Percentiles rank a stretch among this genome's conserved stretches.
These are phyloP conservation scores for Elaphomyces granulatus DNA, from an alignment of 495 filamentous ascomycete genomes.

Conservation along the genomic window DNA sequence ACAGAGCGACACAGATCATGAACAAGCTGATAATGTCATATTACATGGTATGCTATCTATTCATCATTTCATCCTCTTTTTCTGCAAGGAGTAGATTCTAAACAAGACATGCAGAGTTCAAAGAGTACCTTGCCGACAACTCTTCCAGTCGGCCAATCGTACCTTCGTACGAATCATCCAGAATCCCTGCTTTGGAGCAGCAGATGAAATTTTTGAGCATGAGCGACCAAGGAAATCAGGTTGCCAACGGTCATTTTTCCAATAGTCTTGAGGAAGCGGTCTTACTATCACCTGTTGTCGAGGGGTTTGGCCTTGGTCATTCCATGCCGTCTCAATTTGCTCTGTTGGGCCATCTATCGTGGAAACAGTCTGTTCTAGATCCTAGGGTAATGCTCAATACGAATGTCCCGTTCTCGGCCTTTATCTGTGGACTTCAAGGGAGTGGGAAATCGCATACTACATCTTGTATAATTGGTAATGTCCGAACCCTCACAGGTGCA, in stretches of 20 bases:
- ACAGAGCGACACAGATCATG: not conserved
- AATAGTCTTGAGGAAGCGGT: slow-evolving; percentile 7
- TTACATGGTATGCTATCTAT: not conserved
- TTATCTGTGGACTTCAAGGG: slow-evolving; percentile 58
- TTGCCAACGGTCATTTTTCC: not conserved
- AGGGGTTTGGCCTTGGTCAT: slow-evolving; percentile 5
- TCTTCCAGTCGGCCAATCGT: not conserved
- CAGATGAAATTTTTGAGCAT: slow-evolving; percentile 9
- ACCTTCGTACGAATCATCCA: not conserved
- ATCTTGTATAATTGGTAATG: slow-evolving; percentile 36
- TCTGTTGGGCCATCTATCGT: slow-evolving; percentile 9
- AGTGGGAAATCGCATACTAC: slow-evolving; percentile 55
- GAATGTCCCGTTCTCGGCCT: slow-evolving; percentile 45
- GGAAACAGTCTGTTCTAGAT: slow-evolving; percentile 5
- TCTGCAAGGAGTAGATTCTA: not conserved
- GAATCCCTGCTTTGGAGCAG: slow-evolving; percentile 5
- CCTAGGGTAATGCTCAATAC: slow-evolving; percentile 32
- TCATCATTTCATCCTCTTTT: not conserved
- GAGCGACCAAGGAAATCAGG: slow-evolving; percentile 2
- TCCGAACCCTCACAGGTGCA: not conserved
- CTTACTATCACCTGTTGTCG: slow-evolving; percentile 8
- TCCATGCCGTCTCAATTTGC: slow-evolving; percentile 13
- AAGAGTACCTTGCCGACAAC: slow-evolving; percentile 8
- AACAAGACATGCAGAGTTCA: slow-evolving; percentile 8
- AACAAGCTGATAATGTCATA: slow-evolving; percentile 1